phyloP scores from a whole-genome alignment of 371 early-diverging fungal genomes.

The Capillidium rhysosporum region DNA sequence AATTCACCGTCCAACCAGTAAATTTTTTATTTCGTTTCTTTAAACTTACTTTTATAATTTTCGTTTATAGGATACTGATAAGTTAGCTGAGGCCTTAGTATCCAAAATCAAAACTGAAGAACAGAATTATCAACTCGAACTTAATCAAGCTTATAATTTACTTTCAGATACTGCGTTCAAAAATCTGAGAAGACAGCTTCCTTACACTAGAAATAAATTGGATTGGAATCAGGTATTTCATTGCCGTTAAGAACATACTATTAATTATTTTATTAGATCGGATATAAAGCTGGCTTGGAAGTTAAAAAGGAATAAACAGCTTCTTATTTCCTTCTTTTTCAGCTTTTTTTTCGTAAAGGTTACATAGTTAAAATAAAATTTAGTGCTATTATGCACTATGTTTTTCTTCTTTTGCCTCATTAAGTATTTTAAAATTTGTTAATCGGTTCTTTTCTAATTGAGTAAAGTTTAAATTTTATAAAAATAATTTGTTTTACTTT shows the following conservation, averaged over 20 bases:
- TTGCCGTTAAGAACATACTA: background rate
- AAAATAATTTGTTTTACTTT: no score
- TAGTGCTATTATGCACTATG: no score
- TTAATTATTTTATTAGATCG: background rate
- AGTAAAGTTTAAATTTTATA: no score
- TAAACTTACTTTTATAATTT: background rate
- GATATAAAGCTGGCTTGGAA: background rate
- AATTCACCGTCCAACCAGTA: conserved; percentile 16
- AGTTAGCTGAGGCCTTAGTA: background rate
- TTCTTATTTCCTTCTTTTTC: no score
- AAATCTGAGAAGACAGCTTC: conserved; percentile 71
- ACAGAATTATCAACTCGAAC: conserved; percentile 50
- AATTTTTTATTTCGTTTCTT: background rate
- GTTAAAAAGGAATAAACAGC: background rate
- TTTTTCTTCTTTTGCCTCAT: no score
- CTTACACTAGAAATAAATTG: conserved; percentile 75
- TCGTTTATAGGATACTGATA: background rate
- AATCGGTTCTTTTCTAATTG: no score
- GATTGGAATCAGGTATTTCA: conserved; percentile 64
- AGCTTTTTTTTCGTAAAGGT: no score
- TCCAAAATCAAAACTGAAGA: conserved; percentile 23
- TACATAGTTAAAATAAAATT: no score
- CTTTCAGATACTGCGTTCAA: conserved; percentile 76
- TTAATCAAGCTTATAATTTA: conserved; percentile 64
- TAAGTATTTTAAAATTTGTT: no score